phyloP scores from a whole-genome alignment of 306 rosid species.

The Cicer arietinum region DNA sequence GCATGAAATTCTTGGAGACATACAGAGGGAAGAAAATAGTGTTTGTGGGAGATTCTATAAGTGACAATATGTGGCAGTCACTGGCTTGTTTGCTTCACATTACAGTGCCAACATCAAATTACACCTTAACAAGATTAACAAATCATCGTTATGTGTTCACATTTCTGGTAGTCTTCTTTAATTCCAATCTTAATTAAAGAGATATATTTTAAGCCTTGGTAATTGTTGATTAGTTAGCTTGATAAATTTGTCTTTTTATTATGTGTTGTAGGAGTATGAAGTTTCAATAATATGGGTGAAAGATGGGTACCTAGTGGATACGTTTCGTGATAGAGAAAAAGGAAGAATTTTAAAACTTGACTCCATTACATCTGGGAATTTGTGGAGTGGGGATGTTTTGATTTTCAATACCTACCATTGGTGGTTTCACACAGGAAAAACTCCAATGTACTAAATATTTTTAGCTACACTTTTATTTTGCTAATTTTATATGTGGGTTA shows the following conservation, averaged over 20 bases:
- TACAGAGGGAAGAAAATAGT: constrained; percentile 65
- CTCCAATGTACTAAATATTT: constrained; percentile 47
- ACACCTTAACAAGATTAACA: constrained; percentile 36
- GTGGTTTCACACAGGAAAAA: constrained; percentile 65
- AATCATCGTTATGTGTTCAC: constrained; percentile 47
- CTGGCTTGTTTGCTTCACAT: constrained; percentile 68
- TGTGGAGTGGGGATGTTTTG: constrained; percentile 69
- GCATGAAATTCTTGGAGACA: constrained; percentile 64
- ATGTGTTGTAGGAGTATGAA: constrained; percentile 54
- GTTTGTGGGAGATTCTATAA: constrained; percentile 86
- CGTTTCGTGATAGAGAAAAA: constrained; percentile 44
- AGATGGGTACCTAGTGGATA: constrained; percentile 77
- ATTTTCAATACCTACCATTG: constrained; percentile 81
- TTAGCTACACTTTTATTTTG: not conserved
- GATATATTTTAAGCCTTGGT: not conserved
- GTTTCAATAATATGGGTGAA: constrained; percentile 61
- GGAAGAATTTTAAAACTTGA: constrained; percentile 69
- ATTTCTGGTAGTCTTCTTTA: constrained; percentile 50
- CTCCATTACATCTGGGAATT: constrained; percentile 50
- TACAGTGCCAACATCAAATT: constrained; percentile 58
- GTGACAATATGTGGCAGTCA: constrained; percentile 86
- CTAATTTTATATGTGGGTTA: too few relatives aligned
- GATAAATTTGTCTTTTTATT: not conserved
- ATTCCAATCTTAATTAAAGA: not conserved
- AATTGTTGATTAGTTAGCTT: not conserved